Percentiles rank a stretch among this genome's conserved stretches.
Evolutionary conservation across 2,329 filamentous ascomycete genomes (phyloP).

Genomic region (Xylariaceae sp.): DNA sequence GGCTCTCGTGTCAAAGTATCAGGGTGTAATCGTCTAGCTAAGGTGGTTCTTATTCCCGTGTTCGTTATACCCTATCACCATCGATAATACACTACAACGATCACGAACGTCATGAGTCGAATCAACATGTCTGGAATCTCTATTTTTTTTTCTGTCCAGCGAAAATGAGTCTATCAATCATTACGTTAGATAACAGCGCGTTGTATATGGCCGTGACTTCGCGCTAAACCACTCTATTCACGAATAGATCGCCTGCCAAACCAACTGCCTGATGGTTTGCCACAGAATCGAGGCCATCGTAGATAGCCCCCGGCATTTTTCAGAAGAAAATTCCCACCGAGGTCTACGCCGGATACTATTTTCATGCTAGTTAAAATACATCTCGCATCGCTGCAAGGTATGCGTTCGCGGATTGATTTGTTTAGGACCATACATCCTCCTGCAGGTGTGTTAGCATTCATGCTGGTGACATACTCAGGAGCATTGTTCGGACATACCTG

Average conservation of each 20-base stretch:
- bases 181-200: constrained; percentile 25
- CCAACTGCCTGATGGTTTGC: background rate
- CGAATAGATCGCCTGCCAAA: constrained; percentile 3
- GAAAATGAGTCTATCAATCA: constrained; percentile 24
- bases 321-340: constrained; percentile 19
- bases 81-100: background rate
- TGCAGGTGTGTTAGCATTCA: constrained; percentile 36
- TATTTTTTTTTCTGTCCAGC: background rate
- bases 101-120: no score
- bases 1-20: no score
- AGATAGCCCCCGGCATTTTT: constrained; percentile 16
- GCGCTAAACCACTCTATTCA: constrained; percentile 7
- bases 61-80: background rate
- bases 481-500: constrained; percentile 56
- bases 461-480: background rate
- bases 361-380: constrained; percentile 26
- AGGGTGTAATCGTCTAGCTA: no score
- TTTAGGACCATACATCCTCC: constrained; percentile 69
- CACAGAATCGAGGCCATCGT: background rate
- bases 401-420: constrained; percentile 12
- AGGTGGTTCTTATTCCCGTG: background rate
- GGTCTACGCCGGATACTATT: constrained; percentile 19
- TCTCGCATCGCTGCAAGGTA: constrained; percentile 22
- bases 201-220: constrained; percentile 17
- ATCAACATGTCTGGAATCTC: background rate